Conservation (phyloP, 140 eudicot genomes). For the Stevia rebaudiana region DNA sequence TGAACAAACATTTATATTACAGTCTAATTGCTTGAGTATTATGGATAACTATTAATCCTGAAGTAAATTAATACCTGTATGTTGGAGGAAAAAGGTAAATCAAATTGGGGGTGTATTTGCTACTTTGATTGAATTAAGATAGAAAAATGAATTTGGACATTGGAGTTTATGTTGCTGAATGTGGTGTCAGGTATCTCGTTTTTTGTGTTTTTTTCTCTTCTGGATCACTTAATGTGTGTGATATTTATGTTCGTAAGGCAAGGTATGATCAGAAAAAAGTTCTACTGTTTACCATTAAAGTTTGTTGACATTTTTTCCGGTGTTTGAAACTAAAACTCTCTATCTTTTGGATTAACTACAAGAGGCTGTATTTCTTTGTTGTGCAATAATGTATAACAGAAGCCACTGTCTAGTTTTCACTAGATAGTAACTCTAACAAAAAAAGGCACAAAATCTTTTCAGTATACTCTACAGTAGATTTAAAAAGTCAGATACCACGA, state of each 20-base stretch:
- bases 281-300: neutral
- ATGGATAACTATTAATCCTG: neutral
- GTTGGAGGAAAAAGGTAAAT: too few relatives aligned
- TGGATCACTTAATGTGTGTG: neutral
- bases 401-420: neutral
- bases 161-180: neutral
- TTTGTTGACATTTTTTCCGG: neutral
- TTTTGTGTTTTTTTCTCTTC: neutral
- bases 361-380: neutral
- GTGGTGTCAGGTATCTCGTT: neutral
- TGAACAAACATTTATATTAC: neutral
- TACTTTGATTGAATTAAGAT: neutral
- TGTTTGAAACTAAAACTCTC: neutral
- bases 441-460: neutral
- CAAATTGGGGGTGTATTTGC: neutral
- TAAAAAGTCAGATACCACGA: neutral
- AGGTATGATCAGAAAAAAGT: neutral
- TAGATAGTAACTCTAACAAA: neutral
- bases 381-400: neutral
- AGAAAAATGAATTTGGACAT: neutral
- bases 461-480: neutral
- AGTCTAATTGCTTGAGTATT: constrained; percentile 1
- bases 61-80: neutral
- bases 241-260: neutral
- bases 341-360: constrained; percentile 1